Conservation (phyloP, 768 basidiomycete genomes). For the Podaxis sp. region DNA sequence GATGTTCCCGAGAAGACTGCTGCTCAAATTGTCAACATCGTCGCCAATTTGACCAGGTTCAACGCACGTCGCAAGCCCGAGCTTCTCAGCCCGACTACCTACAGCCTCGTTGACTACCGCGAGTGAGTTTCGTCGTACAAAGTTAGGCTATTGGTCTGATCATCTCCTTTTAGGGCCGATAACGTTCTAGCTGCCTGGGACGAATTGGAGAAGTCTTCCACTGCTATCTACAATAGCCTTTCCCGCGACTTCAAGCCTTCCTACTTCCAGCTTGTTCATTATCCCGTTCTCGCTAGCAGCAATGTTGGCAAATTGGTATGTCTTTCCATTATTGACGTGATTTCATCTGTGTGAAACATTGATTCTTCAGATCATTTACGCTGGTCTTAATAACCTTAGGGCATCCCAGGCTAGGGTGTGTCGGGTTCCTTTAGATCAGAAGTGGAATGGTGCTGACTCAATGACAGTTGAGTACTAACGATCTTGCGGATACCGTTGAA, state of each 20-base stretch:
- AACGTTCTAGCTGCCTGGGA: slow-evolving; percentile 51
- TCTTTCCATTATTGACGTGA: background rate
- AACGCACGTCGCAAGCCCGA: slow-evolving; percentile 67
- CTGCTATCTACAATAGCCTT: slow-evolving; percentile 53
- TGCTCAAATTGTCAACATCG: slow-evolving; percentile 44
- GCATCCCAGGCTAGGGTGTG: slow-evolving; percentile 58
- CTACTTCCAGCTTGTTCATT: slow-evolving; percentile 72
- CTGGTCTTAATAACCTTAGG: slow-evolving; percentile 58
- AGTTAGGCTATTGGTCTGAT: background rate
- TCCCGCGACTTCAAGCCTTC: slow-evolving; percentile 46
- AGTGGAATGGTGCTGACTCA: background rate
- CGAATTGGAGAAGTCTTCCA: slow-evolving; percentile 44
- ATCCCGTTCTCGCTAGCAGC: slow-evolving; percentile 57
- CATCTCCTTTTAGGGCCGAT: slow-evolving; percentile 46
- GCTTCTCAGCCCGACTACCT: slow-evolving; percentile 59
- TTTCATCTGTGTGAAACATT: background rate
- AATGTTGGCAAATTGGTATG: slow-evolving; percentile 53
- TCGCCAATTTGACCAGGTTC: slow-evolving; percentile 54
- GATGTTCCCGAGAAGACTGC: slow-evolving; percentile 40
- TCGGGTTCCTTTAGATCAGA: background rate
- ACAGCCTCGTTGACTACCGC: slow-evolving; percentile 62
- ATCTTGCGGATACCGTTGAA: slow-evolving; percentile 52
- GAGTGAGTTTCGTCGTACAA: slow-evolving; percentile 45
- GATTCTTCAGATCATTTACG: slow-evolving; percentile 41
- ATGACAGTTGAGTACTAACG: slow-evolving; percentile 52